Base-by-base conservation (phyloP, 2,329 filamentous ascomycete genomes). In the Pestalotiopsis sp. region DNA sequence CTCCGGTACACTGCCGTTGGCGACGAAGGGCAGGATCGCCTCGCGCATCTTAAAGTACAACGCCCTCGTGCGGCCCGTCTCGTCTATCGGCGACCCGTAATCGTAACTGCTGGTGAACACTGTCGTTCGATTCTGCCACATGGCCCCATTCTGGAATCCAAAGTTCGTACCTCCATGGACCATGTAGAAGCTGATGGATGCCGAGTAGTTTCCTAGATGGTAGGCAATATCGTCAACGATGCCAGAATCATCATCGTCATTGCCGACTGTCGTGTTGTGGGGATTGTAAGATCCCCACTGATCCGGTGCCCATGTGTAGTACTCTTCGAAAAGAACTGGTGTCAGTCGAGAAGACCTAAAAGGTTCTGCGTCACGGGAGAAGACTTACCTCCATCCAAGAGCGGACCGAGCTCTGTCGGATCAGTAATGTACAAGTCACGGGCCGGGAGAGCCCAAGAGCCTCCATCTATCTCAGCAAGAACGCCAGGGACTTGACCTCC, bases 101-200 rank as follows among this genome's bases (percentile, higher is more conserved):
- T 86, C 84, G 69, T 86, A 86, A 68, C 81, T 83, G 2, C 81
- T 81, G 0, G 75, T 84, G 62, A 84, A 80, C 20, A 76, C 77
- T 6, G 78, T 78, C 20, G 79, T 78, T 9, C 75, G 74, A 65
- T 81, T 79, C 61, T 77, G 76, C 78, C 81, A 84, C 11, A 83
- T 73, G 1, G 80, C 81, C 7, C 84, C 84, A 70, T 82, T 84
- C 24, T 81, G 75, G 68, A 85, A 83, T 0, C 78, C 84, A 68
- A 81, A 86, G 67, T 85, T 86, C 2, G 83, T 86, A 1, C 84
- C 84, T 3, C 84, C 84, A 69, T 86, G 84, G 68, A 86, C 82
- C 83, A 86, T 85, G 72, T 85, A 86, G 66, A 86, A 71, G 72
- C 80, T 84, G 68, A 86, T 82, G 0, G 82, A 83, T 60, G 78